These are phyloP conservation scores for Coemansia sp. DNA, from an alignment of 192 early-diverging fungal genomes.

Conservation along the genomic window DNA sequence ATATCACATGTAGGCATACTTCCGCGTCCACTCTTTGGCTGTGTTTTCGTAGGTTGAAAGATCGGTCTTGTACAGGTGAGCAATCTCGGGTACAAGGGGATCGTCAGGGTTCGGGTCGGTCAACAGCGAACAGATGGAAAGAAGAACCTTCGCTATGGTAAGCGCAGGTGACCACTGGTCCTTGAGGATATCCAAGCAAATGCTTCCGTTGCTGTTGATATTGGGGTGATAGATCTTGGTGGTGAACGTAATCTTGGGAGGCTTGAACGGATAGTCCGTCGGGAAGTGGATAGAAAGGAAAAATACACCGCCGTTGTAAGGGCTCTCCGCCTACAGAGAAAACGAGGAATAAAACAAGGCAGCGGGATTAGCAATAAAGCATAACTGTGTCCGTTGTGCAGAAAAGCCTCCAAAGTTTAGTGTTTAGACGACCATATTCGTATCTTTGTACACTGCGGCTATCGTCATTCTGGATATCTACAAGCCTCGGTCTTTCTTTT, in stretches of 20 bases:
- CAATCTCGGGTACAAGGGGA: conserved; percentile 97
- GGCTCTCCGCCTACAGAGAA: conserved; percentile 73
- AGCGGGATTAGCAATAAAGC: not conserved
- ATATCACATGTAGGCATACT: conserved; percentile 66
- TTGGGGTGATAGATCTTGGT: conserved; percentile 99
- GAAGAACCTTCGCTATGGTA: conserved; percentile 96
- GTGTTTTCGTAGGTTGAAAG: conserved; percentile 81
- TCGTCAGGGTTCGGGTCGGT: conserved; percentile 99
- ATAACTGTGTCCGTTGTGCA: not conserved
- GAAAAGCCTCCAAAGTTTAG: not conserved
- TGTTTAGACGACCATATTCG: not conserved
- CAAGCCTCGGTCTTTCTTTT: not conserved
- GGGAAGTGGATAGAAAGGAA: conserved; percentile 98
- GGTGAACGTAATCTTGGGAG: conserved; percentile 96
- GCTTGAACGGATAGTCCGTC: conserved; percentile 97
- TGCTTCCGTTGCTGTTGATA: conserved; percentile 97
- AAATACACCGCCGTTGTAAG: conserved; percentile 93
- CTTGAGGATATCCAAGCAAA: conserved; percentile 97
- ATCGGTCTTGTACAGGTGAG: conserved; percentile 97
- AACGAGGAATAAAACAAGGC: conserved; percentile 4
- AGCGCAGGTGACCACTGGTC: conserved; percentile 99
- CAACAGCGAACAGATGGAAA: conserved; percentile 98
- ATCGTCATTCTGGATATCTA: not conserved
- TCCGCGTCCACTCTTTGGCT: conserved; percentile 93
- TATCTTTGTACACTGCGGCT: too few relatives aligned